Conservation (phyloP, 257 asterid species). For the Forsythia suspensa region DNA sequence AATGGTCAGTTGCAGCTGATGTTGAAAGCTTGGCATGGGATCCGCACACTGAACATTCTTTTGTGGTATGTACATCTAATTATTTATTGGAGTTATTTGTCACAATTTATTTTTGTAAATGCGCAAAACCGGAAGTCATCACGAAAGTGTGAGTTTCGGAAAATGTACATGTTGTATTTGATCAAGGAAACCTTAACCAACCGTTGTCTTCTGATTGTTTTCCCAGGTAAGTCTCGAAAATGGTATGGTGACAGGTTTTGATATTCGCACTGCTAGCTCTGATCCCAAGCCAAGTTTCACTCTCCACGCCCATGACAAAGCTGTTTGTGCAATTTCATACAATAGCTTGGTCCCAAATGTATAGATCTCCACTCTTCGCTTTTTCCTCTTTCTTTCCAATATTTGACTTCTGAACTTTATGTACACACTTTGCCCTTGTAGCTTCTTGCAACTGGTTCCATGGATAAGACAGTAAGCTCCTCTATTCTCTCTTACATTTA, state of each 20-base stretch:
- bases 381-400: background rate
- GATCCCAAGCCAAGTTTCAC: constrained; percentile 69
- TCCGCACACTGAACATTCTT: constrained; percentile 80
- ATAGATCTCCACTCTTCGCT: constrained; percentile 1
- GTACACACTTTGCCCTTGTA: constrained; percentile 40
- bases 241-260: constrained; percentile 73
- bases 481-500: constrained; percentile 10
- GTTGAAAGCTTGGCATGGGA: constrained; percentile 96
- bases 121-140: background rate
- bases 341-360: constrained; percentile 70
- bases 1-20: constrained; percentile 67
- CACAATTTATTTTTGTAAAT: background rate
- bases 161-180: background rate
- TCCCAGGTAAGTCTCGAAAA: constrained; percentile 87
- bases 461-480: constrained; percentile 70
- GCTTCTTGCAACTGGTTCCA: constrained; percentile 95
- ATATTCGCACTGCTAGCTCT: constrained; percentile 61
- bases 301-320: constrained; percentile 90
- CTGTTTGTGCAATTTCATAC: constrained; percentile 70
- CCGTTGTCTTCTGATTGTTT: background rate
- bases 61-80: constrained; percentile 67
- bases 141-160: background rate
- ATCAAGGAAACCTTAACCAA: background rate
- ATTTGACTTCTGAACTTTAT: background rate
- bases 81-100: background rate